phyloP scores from a whole-genome alignment of 2,329 filamentous ascomycete species.

The Aspergillus fumigatiaffinis region DNA sequence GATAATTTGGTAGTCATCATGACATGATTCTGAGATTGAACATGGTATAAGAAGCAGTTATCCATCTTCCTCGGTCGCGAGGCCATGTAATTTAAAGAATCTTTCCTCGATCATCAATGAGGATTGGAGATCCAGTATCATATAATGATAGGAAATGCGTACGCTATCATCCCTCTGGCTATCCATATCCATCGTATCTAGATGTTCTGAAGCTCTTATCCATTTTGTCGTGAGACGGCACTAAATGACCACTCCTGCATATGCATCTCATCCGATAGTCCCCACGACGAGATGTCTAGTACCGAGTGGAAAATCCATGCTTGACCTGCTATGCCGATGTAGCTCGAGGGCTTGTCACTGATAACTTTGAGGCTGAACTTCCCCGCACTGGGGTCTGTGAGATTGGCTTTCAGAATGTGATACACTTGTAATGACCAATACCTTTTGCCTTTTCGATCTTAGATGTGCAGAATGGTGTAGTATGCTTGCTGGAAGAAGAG shows the following conservation, averaged over 20 bases:
- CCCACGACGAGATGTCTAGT: neutral
- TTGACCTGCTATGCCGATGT: neutral
- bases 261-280: neutral
- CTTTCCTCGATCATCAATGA: neutral
- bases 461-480: neutral
- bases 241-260: neutral
- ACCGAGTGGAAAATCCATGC: neutral
- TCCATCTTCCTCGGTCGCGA: neutral
- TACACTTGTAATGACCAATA: neutral
- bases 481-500: neutral
- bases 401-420: neutral
- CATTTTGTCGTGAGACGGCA: neutral
- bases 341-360: neutral
- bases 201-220: neutral
- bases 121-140: no score
- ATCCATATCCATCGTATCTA: neutral
- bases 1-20: neutral
- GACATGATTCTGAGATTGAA: neutral
- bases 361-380: neutral
- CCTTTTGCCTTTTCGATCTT: neutral
- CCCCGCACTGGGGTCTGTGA: neutral
- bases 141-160: neutral
- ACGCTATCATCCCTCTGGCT: neutral
- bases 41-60: neutral
- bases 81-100: neutral